Evolutionary conservation across 1,284 basidiomycete species (phyloP).

Genomic region (Leccinum subrobustum): DNA sequence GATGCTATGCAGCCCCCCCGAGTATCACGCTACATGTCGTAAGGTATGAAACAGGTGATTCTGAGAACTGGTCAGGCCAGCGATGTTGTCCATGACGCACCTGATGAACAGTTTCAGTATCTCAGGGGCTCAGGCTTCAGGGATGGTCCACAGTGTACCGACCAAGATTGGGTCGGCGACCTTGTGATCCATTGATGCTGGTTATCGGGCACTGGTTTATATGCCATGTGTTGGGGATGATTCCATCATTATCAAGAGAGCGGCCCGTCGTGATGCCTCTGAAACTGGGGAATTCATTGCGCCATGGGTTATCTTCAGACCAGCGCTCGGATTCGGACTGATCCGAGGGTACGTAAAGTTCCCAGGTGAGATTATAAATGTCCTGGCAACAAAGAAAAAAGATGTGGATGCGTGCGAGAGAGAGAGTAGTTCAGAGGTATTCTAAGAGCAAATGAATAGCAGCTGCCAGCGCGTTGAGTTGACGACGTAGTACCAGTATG

Average conservation of each 20-base stretch:
- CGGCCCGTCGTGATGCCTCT: neutral
- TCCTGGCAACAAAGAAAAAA: neutral
- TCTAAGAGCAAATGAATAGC: neutral
- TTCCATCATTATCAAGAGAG: neutral
- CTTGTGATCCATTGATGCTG: slow-evolving; percentile 1
- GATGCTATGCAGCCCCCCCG: neutral
- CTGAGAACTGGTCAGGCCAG: neutral
- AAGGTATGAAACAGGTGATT: slow-evolving; percentile 1
- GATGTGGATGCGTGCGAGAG: neutral
- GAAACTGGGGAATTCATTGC: neutral
- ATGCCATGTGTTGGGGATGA: neutral
- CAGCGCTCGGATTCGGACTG: neutral
- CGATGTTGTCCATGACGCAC: neutral
- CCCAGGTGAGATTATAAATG: neutral
- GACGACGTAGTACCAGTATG: neutral
- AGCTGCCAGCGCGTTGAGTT: neutral
- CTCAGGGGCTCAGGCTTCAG: neutral
- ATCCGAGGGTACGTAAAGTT: neutral
- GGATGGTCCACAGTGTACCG: neutral
- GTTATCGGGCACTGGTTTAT: neutral
- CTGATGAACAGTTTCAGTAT: neutral
- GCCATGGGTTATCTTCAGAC: neutral
- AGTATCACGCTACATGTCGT: slow-evolving; percentile 11
- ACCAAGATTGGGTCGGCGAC: neutral
- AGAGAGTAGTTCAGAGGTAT: neutral